These are phyloP conservation scores for Hysterium pulicare DNA, from an alignment of 2,329 filamentous ascomycete genomes.

Conservation along the genomic window DNA sequence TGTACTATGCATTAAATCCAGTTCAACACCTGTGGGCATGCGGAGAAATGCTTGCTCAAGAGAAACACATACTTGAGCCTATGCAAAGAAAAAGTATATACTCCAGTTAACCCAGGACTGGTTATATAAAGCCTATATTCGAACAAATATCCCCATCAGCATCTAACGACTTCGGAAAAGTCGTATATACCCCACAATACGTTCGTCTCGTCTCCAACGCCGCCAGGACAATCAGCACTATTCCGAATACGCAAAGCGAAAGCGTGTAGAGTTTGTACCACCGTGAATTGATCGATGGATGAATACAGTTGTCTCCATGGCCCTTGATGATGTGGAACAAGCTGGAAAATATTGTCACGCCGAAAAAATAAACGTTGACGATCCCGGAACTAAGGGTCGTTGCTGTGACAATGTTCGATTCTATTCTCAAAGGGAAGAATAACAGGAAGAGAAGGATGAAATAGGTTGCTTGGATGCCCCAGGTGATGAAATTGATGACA, in stretches of 20 bases:
- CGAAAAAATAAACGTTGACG: constrained; percentile 4
- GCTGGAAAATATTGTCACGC: constrained; percentile 5
- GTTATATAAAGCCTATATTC: too few species aligned
- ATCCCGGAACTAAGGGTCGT: not conserved
- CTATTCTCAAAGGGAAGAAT: not conserved
- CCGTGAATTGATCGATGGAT: constrained; percentile 10
- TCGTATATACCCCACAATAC: constrained; percentile 2
- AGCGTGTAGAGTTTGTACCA: constrained; percentile 16
- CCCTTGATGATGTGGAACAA: constrained; percentile 4
- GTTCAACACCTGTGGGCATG: too few species aligned
- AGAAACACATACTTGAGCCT: too few species aligned
- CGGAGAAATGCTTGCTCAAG: too few species aligned
- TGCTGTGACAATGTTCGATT: not conserved
- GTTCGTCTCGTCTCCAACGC: constrained; percentile 1
- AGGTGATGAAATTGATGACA: not conserved
- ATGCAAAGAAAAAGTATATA: too few species aligned
- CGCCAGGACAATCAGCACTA: not conserved
- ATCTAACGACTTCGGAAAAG: not conserved
- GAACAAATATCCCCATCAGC: not conserved
- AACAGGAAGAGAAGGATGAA: not conserved
- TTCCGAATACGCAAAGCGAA: constrained; percentile 1
- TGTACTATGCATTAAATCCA: too few species aligned
- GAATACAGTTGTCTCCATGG: constrained; percentile 11
- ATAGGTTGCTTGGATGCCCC: not conserved
- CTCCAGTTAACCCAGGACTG: too few species aligned